Percentiles rank a stretch among this genome's conserved stretches.
These are phyloP conservation scores for Eutrema salsugineum DNA, from an alignment of 441 rosid genomes.

Conservation along the genomic window DNA sequence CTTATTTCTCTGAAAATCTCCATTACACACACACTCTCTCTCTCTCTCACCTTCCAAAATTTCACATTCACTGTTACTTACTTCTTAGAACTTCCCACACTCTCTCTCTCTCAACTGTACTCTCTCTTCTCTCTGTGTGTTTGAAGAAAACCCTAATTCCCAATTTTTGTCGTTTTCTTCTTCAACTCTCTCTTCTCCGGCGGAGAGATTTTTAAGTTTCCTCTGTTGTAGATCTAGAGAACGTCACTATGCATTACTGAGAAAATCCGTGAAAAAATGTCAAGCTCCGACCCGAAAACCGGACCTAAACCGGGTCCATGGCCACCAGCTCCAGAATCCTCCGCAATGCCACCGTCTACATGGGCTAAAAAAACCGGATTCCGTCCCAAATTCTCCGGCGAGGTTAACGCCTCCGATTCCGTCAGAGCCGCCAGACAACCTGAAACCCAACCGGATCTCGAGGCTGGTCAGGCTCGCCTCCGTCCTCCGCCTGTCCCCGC, in stretches of 20 bases:
- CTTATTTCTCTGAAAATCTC: not conserved
- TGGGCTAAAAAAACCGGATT: conserved; percentile 97
- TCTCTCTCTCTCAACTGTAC: conserved; percentile 17
- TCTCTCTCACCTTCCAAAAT: not conserved
- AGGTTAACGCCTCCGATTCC: conserved; percentile 72
- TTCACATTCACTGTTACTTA: conserved; percentile 27
- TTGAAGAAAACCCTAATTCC: conserved; percentile 30
- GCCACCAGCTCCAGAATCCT: conserved; percentile 70
- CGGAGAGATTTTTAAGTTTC: not conserved
- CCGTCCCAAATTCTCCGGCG: conserved; percentile 96
- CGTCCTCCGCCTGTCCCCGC: conserved; percentile 30
- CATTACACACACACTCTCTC: not conserved
- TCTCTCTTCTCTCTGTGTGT: not conserved
- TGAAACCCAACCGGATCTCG: conserved; percentile 65
- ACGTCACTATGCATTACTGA: conserved; percentile 9
- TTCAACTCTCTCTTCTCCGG: conserved; percentile 10
- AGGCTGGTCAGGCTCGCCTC: conserved; percentile 48
- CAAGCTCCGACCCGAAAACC: conserved; percentile 64
- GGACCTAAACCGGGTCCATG: conserved; percentile 69
- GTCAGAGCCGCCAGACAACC: conserved; percentile 41
- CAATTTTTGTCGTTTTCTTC: conserved; percentile 20
- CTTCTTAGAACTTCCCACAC: conserved; percentile 19
- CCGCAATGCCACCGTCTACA: conserved; percentile 78
- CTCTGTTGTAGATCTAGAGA: conserved; percentile 9
- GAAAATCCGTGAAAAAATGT: conserved; percentile 35